Conservation (phyloP, 306 rosid species). For the Carpinus fangiana region DNA sequence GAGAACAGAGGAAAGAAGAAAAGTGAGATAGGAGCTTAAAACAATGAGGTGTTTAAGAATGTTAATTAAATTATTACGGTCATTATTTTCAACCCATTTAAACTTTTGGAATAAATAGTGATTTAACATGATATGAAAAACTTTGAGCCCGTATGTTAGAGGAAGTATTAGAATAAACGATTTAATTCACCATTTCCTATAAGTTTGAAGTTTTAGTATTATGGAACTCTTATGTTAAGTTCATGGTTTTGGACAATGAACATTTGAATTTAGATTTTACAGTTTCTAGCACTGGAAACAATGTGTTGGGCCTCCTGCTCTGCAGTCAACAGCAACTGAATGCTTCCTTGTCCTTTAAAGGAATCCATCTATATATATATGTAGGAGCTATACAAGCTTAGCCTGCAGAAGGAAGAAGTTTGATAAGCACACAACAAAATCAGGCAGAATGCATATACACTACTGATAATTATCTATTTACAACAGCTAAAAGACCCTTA, state of each 20-base stretch:
- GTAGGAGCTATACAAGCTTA: neutral
- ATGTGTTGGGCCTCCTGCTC: slow-evolving; percentile 88
- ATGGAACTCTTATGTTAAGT: neutral
- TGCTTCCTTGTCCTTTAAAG: slow-evolving; percentile 1
- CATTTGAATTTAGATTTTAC: slow-evolving; percentile 32
- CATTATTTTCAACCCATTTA: no score
- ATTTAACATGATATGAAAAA: no score
- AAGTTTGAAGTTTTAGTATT: neutral
- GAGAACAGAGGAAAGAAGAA: neutral
- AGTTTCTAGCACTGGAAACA: slow-evolving; percentile 66
- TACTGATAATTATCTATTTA: no score
- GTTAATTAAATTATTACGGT: no score
- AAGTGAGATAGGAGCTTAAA: neutral
- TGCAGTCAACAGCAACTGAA: slow-evolving; percentile 54
- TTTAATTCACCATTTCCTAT: no score
- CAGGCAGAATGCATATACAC: neutral
- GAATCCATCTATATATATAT: neutral
- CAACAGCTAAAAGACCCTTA: no score
- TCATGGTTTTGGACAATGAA: neutral
- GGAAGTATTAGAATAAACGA: no score
- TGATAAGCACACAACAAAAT: neutral
- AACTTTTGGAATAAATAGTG: no score
- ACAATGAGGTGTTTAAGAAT: no score
- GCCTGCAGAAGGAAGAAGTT: neutral
- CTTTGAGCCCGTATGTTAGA: no score